Base-by-base conservation (phyloP, 805 yeast species). In the Metschnikowia arizonensis region DNA sequence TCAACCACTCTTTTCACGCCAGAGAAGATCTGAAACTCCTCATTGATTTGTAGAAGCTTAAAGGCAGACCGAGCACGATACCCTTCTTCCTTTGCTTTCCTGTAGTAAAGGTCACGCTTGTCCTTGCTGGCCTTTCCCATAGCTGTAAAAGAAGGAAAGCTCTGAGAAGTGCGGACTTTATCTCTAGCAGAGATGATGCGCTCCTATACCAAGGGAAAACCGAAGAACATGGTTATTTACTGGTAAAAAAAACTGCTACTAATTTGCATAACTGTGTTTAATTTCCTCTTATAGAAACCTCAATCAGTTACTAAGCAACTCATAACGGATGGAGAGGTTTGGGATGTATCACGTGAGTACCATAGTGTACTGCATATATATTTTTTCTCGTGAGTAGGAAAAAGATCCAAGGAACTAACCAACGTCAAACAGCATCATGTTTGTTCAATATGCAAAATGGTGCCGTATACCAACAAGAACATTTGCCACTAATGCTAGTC, bases 11-110 rank as follows among this genome's bases (percentile, higher is more conserved):
- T 72, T 35, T 73, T 74, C 29, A 89, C 81, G 33, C 80, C 84
- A 41, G 81, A 75, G 46, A 93, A 79, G 30, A 89, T 77, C 50
- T 85, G 83, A 62, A 91, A 93, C 62, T 93, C 90, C 46, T 91
- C 96, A 58, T 93, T 85, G 39, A 93, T 69, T 62, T 93, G 99
- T 3, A 93, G 73, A 9, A 93, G 76, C 62, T 93, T 93, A 73
- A 88, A 93, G 0, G 99, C 99, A 0, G 97, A 89, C 34, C 99
- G 74, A 1, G 99, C 99, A 56, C 99, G 75, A 87, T 95, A 93
- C 10, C 99, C 99, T 63, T 90, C 95, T 62, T 93, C 99, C 60
- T 93, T 93, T 46, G 99, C 99, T 61, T 87, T 83, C 64, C 99
- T 48, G 57, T 87, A 88, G 67, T 90, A 91, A 47, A 90, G 68